Percentiles rank a stretch among this genome's conserved stretches.
phyloP scores from a whole-genome alignment of 495 filamentous ascomycete genomes.

The Corynascus novoguineensis region DNA sequence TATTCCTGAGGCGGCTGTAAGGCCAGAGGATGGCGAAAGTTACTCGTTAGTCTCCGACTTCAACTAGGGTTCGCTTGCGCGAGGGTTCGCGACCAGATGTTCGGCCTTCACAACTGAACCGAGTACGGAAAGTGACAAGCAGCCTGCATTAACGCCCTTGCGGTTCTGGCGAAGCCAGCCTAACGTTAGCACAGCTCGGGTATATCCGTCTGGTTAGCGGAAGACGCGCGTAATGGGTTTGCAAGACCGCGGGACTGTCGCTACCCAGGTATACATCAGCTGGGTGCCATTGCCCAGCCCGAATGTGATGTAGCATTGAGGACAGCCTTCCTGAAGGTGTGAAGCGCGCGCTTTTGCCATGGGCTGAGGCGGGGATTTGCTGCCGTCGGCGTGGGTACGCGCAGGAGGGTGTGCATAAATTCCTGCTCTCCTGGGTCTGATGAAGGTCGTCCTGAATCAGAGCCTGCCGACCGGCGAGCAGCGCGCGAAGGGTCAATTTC shows the following conservation, averaged over 20 bases:
- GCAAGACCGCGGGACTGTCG: not conserved
- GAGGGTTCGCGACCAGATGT: too few relatives aligned
- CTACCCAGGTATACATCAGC: not conserved
- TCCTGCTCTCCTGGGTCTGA: not conserved
- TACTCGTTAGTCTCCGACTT: not conserved
- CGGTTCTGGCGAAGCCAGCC: not conserved
- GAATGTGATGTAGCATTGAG: not conserved
- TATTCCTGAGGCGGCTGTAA: not conserved
- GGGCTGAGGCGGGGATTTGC: not conserved
- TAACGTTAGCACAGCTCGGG: not conserved
- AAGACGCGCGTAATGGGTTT: not conserved
- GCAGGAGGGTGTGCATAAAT: not conserved
- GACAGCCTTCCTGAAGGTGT: not conserved
- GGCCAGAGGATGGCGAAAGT: not conserved
- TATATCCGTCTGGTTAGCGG: not conserved
- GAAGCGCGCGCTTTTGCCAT: not conserved
- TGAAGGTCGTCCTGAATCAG: not conserved
- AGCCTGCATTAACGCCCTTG: not conserved
- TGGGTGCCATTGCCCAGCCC: not conserved
- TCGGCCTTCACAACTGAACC: not conserved
- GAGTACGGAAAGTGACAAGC: not conserved
- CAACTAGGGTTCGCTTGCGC: not conserved
- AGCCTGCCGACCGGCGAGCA: not conserved
- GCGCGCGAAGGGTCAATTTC: not conserved
- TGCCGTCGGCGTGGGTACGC: not conserved